A percentile compares a stretch with the other conserved stretches of the same genome.
Conservation (phyloP, 2,329 filamentous ascomycete species). For the Leptographium procerum region DNA sequence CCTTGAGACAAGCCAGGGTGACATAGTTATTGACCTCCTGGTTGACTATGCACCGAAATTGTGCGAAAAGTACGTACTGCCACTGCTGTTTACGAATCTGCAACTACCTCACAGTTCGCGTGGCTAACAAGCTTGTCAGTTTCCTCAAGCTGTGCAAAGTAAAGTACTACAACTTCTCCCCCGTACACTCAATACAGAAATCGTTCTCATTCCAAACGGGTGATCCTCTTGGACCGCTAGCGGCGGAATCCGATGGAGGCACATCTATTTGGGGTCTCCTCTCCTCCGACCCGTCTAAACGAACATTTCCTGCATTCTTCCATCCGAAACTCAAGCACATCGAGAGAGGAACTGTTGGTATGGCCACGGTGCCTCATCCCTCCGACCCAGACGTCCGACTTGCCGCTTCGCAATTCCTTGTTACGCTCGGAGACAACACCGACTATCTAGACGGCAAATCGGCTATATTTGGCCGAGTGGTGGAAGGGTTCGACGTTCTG, state of each 20-base stretch:
- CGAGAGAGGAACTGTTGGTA: conserved; percentile 87
- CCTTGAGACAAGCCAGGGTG: conserved; percentile 82
- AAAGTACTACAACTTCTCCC: conserved; percentile 98
- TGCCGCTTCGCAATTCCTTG: conserved; percentile 84
- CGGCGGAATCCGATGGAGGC: conserved; percentile 79
- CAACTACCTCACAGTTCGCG: neutral
- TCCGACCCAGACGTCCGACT: conserved; percentile 71
- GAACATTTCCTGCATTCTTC: conserved; percentile 74
- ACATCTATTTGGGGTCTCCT: conserved; percentile 85
- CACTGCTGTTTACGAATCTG: neutral
- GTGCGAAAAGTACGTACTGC: conserved; percentile 77
- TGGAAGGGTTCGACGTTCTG: conserved; percentile 87
- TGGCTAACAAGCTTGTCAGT: conserved; percentile 39
- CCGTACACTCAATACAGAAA: conserved; percentile 83
- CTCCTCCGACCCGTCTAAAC: conserved; percentile 52
- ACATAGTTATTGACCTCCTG: conserved; percentile 88
- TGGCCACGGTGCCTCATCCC: conserved; percentile 77
- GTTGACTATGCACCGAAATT: conserved; percentile 81
- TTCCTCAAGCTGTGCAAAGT: conserved; percentile 98
- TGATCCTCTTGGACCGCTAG: conserved; percentile 81
- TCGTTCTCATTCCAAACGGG: conserved; percentile 95
- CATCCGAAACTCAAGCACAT: conserved; percentile 79
- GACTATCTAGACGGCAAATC: conserved; percentile 88
- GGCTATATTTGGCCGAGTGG: conserved; percentile 90
- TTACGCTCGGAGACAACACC: conserved; percentile 80